phyloP scores from a whole-genome alignment of 2,329 filamentous ascomycete species.

The Fusarium buxicola region DNA sequence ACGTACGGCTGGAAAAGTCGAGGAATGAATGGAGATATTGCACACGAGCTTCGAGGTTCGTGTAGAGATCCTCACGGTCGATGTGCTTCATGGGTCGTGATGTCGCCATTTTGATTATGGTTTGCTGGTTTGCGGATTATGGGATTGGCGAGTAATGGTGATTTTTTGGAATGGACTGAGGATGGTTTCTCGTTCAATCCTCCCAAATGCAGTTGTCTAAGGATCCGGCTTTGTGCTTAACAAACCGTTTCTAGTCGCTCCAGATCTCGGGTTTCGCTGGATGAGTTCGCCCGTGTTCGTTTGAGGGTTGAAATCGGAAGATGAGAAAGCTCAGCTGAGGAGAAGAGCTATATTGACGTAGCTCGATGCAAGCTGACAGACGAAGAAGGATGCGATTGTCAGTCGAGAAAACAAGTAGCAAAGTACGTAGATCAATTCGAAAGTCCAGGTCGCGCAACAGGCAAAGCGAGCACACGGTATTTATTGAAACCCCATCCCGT shows the following conservation, averaged over 20 bases:
- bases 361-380: not conserved
- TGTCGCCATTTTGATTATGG: constrained; percentile 45
- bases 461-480: constrained; percentile 33
- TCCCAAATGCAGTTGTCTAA: not conserved
- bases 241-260: too few relatives aligned
- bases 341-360: constrained; percentile 1
- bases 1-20: constrained; percentile 77
- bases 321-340: constrained; percentile 6
- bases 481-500: constrained; percentile 41
- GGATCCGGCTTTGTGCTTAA: too few relatives aligned
- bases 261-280: not conserved
- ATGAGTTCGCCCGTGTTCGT: not conserved
- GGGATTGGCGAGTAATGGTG: not conserved
- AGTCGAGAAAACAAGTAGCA: not conserved
- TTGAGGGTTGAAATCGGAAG: not conserved
- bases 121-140: not conserved
- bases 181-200: too few relatives aligned
- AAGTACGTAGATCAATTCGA: constrained; percentile 25
- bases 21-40: constrained; percentile 81
- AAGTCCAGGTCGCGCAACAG: constrained; percentile 9
- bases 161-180: too few relatives aligned
- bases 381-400: constrained; percentile 7
- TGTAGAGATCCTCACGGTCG: constrained; percentile 77
- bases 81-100: constrained; percentile 66
- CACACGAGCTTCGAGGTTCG: constrained; percentile 74